phyloP scores from a whole-genome alignment of 176 grass and related monocot species.

The Hyparrhenia diplandra region DNA sequence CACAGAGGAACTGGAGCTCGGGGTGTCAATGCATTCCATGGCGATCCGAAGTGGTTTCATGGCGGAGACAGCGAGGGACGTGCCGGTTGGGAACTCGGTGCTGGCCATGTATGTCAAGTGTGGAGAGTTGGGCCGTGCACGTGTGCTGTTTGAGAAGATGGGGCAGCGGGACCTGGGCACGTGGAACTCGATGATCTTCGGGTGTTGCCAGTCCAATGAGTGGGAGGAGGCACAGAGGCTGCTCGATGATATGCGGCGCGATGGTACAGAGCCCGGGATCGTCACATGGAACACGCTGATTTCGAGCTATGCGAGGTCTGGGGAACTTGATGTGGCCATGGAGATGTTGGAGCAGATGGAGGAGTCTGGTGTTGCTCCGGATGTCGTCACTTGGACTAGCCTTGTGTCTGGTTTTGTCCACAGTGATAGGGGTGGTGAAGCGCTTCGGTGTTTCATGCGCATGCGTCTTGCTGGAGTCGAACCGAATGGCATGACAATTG shows the following conservation, averaged over 20 bases:
- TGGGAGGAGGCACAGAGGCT: slow-evolving; percentile 32
- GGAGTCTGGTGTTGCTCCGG: slow-evolving; percentile 38
- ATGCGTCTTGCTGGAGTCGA: slow-evolving; percentile 59
- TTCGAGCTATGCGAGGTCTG: slow-evolving; percentile 51
- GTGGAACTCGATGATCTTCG: too few species aligned
- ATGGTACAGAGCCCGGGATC: slow-evolving; percentile 41
- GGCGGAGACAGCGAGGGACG: too few species aligned
- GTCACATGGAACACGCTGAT: slow-evolving; percentile 70
- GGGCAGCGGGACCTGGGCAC: too few species aligned
- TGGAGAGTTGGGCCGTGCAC: too few species aligned
- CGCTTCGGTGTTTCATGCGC: slow-evolving; percentile 46
- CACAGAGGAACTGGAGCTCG: too few species aligned
- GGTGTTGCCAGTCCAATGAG: too few species aligned
- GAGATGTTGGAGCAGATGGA: slow-evolving; percentile 60
- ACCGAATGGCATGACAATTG: slow-evolving; percentile 63
- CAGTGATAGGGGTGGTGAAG: slow-evolving; percentile 40
- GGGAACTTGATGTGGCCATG: slow-evolving; percentile 50
- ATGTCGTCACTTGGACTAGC: slow-evolving; percentile 80
- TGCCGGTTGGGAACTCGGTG: too few species aligned
- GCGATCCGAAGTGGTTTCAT: too few species aligned
- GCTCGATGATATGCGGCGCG: slow-evolving; percentile 39
- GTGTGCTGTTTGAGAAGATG: too few species aligned
- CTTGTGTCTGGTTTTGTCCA: slow-evolving; percentile 66
- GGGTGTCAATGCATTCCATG: too few species aligned
- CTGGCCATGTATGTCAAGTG: too few species aligned